Evolutionary conservation across 495 filamentous ascomycete species (phyloP).

Genomic region (Penicillium soppii): DNA sequence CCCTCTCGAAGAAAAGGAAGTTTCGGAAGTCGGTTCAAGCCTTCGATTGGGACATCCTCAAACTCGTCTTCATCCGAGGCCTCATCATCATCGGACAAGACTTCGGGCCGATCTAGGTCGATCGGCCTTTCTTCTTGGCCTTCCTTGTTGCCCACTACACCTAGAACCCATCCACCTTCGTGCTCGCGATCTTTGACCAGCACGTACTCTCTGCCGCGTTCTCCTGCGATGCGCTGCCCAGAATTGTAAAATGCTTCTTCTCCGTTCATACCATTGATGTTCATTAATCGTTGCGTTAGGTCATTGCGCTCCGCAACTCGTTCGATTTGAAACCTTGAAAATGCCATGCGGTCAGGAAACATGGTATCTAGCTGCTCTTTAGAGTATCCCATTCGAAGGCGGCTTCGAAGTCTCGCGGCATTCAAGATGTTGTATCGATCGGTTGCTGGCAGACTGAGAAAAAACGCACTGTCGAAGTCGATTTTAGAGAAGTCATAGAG

Average conservation of each 20-base stretch:
- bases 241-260: constrained; percentile 66
- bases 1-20: constrained; percentile 40
- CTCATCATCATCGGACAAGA: constrained; percentile 50
- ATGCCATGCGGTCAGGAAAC: constrained; percentile 98
- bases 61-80: constrained; percentile 68
- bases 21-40: constrained; percentile 85
- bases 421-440: constrained; percentile 98
- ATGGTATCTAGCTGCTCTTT: constrained; percentile 94
- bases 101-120: constrained; percentile 68
- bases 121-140: constrained; percentile 81
- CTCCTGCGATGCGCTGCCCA: constrained; percentile 74
- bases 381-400: constrained; percentile 90
- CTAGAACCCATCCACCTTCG: constrained; percentile 95
- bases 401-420: constrained; percentile 80
- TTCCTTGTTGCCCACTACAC: constrained; percentile 83
- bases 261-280: constrained; percentile 84
- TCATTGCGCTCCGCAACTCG: constrained; percentile 88
- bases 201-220: constrained; percentile 90
- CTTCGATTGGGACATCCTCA: constrained; percentile 94
- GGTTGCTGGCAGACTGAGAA: constrained; percentile 79
- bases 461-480: constrained; percentile 93
- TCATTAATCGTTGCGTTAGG: constrained; percentile 94
- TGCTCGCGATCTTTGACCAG: constrained; percentile 92
- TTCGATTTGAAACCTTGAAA: constrained; percentile 94
- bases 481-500: constrained; percentile 99